A percentile compares a stretch with the other conserved stretches of the same genome.
Conservation (phyloP, 1,284 basidiomycete genomes). For the Ustilago tritici region DNA sequence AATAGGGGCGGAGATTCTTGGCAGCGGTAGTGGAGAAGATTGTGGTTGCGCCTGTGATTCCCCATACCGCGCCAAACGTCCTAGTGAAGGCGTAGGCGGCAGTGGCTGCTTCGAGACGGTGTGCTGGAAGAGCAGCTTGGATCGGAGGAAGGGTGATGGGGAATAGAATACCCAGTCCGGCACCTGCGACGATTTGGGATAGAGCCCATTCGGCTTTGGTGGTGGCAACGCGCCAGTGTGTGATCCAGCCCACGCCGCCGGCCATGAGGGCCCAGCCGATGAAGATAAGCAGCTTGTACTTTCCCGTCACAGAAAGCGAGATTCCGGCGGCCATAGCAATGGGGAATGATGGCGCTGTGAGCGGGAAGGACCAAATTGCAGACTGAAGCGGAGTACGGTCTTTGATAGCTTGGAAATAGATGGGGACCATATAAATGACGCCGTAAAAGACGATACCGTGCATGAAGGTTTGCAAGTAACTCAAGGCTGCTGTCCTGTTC, state of each 20-base stretch:
- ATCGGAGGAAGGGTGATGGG: slow-evolving; percentile 53
- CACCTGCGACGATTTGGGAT: slow-evolving; percentile 61
- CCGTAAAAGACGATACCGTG: slow-evolving; percentile 65
- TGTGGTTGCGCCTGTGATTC: slow-evolving; percentile 51
- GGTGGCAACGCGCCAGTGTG: slow-evolving; percentile 69
- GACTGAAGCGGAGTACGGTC: slow-evolving; percentile 71
- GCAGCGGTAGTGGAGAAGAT: slow-evolving; percentile 42
- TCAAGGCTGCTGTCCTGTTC: slow-evolving; percentile 61
- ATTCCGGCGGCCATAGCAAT: slow-evolving; percentile 53
- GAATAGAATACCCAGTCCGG: slow-evolving; percentile 51
- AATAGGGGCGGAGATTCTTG: slow-evolving; percentile 14
- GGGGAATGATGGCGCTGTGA: slow-evolving; percentile 53
- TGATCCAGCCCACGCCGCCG: slow-evolving; percentile 64
- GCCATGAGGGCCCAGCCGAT: slow-evolving; percentile 65
- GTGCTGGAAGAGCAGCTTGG: slow-evolving; percentile 41
- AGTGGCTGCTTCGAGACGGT: slow-evolving; percentile 43
- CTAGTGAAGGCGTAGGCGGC: slow-evolving; percentile 51
- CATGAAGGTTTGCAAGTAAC: slow-evolving; percentile 67
- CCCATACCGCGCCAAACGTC: slow-evolving; percentile 55
- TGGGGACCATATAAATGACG: slow-evolving; percentile 57
- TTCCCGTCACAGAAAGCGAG: slow-evolving; percentile 55
- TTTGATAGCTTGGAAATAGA: slow-evolving; percentile 73
- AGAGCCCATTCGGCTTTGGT: slow-evolving; percentile 65
- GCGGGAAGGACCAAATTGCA: slow-evolving; percentile 71
- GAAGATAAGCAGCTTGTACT: slow-evolving; percentile 66